Percentiles rank a stretch among this genome's conserved stretches.
phyloP scores from a whole-genome alignment of 495 filamentous ascomycete species.

The Penicillium coffeae region DNA sequence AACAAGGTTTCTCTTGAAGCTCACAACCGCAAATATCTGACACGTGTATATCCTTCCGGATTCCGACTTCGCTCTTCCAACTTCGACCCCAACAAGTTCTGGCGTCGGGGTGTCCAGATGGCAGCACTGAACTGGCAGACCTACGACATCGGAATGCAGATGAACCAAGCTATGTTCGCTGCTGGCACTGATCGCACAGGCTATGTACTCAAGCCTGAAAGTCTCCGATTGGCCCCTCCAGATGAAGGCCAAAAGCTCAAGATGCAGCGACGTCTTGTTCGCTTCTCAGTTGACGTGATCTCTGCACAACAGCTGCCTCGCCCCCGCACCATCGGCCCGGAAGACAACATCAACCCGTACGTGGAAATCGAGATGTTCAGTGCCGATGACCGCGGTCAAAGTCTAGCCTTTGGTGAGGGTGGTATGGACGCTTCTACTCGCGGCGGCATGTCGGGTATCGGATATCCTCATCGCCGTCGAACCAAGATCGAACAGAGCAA shows the following conservation, averaged over 20 bases:
- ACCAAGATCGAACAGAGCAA: conserved; percentile 79
- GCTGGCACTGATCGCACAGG: conserved; percentile 81
- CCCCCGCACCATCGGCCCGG: conserved; percentile 62
- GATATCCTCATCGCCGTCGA: conserved; percentile 70
- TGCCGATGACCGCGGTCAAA: conserved; percentile 81
- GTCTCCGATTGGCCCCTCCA: conserved; percentile 61
- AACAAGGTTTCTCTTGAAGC: conserved; percentile 71
- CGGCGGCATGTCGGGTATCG: conserved; percentile 65
- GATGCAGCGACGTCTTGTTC: conserved; percentile 67
- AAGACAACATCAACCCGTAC: conserved; percentile 82
- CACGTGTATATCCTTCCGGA: conserved; percentile 86
- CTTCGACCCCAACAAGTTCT: conserved; percentile 87
- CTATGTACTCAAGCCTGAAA: conserved; percentile 89
- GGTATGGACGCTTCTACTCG: conserved; percentile 67
- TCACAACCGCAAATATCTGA: conserved; percentile 88
- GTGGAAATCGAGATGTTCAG: conserved; percentile 92
- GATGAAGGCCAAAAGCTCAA: conserved; percentile 31
- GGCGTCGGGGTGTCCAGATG: conserved; percentile 96
- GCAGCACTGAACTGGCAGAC: conserved; percentile 97
- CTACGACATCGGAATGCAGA: conserved; percentile 87
- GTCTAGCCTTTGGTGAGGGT: conserved; percentile 59
- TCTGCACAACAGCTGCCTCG: conserved; percentile 93
- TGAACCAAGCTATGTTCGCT: conserved; percentile 99
- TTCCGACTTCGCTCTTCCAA: conserved; percentile 81
- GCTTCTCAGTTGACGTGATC: conserved; percentile 81